Percentiles rank a stretch among this genome's conserved stretches.
Conservation (phyloP, 148 eudicot species). For the Simmondsia chinensis region DNA sequence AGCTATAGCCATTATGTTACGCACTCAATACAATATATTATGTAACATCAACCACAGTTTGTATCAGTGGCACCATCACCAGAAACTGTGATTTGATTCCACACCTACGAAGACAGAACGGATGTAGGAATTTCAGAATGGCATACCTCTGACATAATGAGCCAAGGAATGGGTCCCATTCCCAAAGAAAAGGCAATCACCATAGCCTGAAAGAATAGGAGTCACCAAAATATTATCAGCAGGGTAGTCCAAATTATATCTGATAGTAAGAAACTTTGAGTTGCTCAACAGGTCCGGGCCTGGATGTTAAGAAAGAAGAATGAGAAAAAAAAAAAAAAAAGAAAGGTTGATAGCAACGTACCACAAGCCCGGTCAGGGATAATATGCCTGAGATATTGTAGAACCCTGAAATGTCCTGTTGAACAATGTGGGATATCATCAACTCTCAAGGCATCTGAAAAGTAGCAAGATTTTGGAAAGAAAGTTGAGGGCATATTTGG, state of each 20-base stretch:
- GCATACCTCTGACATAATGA: slow-evolving; percentile 94
- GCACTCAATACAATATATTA: no score
- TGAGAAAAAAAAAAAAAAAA: no score
- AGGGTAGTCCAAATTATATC: no score
- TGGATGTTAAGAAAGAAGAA: no score
- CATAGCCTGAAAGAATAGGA: slow-evolving; percentile 41
- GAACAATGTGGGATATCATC: slow-evolving; percentile 11
- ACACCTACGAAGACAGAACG: background rate
- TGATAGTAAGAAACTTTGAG: no score
- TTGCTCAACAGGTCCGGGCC: no score
- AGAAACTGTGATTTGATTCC: background rate
- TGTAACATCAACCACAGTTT: background rate
- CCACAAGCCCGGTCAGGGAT: slow-evolving; percentile 73
- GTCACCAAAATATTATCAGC: no score
- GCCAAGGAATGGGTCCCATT: slow-evolving; percentile 83
- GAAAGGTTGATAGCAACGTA: slow-evolving; percentile 12
- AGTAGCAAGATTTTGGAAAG: no score
- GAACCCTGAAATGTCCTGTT: slow-evolving; percentile 38
- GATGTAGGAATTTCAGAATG: background rate
- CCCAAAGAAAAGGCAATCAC: slow-evolving; percentile 66
- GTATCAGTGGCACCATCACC: background rate
- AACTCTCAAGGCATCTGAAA: background rate
- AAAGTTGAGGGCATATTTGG: no score
- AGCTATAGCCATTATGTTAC: no score
- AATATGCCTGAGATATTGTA: slow-evolving; percentile 34